Conservation (phyloP, 2,329 filamentous ascomycete genomes). For the Neurospora crassa region DNA sequence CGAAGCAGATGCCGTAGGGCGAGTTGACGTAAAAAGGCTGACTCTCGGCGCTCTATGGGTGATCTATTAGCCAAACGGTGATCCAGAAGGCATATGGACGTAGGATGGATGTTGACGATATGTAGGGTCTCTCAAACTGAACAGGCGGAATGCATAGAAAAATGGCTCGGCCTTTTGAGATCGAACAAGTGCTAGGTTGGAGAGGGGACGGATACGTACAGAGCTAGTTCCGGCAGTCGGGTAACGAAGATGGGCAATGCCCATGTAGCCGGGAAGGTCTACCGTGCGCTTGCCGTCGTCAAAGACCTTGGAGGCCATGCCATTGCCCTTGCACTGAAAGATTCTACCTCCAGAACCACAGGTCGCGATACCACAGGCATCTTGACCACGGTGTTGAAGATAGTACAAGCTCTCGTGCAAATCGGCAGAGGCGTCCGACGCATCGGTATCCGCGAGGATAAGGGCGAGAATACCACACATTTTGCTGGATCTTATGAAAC, state of each 20-base stretch:
- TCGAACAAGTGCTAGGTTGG: conserved; percentile 17
- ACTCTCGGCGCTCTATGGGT: conserved; percentile 58
- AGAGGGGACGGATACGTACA: conserved; percentile 14
- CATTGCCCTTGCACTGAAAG: conserved; percentile 84
- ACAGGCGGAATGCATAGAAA: not conserved
- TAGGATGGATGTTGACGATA: not conserved
- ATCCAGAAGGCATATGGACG: not conserved
- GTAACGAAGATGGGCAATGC: conserved; percentile 77
- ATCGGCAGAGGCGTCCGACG: conserved; percentile 46
- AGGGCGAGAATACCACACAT: conserved; percentile 57
- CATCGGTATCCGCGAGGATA: conserved; percentile 45
- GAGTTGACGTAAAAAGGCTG: conserved; percentile 91
- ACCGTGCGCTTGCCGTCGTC: conserved; percentile 64
- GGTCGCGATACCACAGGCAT: conserved; percentile 80
- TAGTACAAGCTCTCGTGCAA: conserved; percentile 64
- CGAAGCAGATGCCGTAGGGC: conserved; percentile 73
- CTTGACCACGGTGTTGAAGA: conserved; percentile 66
- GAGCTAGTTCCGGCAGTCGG: conserved; percentile 76
- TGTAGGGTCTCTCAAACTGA: conserved; percentile 25
- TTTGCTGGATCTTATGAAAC: conserved; percentile 4
- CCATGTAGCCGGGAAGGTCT: conserved; percentile 77
- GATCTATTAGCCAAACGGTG: not conserved
- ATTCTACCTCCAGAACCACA: conserved; percentile 64
- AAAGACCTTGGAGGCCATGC: conserved; percentile 79
- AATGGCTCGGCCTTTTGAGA: not conserved